Percentiles rank a stretch among this genome's conserved stretches.
Evolutionary conservation across 2,329 filamentous ascomycete genomes (phyloP).

Genomic region (Alternaria brassicicola): DNA sequence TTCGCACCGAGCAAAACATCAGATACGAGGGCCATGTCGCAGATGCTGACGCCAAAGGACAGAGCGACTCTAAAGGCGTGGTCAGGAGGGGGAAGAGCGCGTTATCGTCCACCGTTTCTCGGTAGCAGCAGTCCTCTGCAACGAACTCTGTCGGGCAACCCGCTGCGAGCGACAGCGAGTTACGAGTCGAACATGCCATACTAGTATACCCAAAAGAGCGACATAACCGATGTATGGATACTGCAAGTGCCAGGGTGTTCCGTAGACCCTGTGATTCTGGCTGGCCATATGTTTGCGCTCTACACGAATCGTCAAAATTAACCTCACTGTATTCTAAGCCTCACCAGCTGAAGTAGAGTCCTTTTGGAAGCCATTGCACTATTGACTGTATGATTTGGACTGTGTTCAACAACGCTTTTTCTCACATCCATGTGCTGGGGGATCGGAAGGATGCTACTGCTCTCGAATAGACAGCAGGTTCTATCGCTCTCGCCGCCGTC

Average conservation of each 20-base stretch:
- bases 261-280: not conserved
- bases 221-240: not conserved
- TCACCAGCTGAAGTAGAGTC: not conserved
- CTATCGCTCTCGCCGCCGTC: conserved; percentile 36
- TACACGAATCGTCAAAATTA: not conserved
- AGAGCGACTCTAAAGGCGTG: not conserved
- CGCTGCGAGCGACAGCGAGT: not conserved
- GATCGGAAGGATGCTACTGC: not conserved
- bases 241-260: not conserved
- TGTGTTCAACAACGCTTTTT: not conserved
- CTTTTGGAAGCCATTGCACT: not conserved
- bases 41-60: not conserved
- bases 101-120: not conserved
- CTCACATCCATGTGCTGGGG: not conserved
- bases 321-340: not conserved
- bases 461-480: conserved; percentile 33
- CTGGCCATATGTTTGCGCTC: not conserved
- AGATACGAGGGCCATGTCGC: conserved; percentile 7
- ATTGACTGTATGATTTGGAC: not conserved
- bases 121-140: not conserved
- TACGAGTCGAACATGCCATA: not conserved
- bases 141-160: not conserved
- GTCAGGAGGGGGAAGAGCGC: not conserved
- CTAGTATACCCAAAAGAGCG: not conserved
- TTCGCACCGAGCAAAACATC: not conserved